Evolutionary conservation across 129 eudicot genomes (phyloP).

Genomic region (Flaveria trinervia): DNA sequence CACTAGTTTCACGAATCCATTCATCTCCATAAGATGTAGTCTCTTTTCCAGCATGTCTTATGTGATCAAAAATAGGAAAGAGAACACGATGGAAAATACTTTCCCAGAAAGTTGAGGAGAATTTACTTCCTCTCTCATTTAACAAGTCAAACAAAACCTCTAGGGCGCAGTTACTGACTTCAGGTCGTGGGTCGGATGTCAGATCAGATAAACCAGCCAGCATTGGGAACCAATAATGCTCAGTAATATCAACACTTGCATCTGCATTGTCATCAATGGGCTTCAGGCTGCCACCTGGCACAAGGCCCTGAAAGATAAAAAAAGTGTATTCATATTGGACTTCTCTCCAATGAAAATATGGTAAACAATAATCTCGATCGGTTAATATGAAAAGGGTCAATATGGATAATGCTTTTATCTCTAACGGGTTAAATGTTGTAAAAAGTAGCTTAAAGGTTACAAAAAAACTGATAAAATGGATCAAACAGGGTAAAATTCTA

Average conservation of each 20-base stretch:
- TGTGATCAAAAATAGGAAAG: conserved; percentile 93
- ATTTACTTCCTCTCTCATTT: conserved; percentile 92
- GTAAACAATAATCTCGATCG: neutral
- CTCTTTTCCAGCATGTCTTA: conserved; percentile 86
- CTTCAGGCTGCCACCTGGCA: conserved; percentile 90
- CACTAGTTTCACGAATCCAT: conserved; percentile 82
- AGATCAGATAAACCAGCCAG: conserved; percentile 95
- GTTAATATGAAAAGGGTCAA: neutral
- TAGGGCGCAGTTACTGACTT: conserved; percentile 94
- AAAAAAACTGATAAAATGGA: neutral
- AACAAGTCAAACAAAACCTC: conserved; percentile 95
- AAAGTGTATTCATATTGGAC: conserved; percentile 10
- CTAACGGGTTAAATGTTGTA: neutral
- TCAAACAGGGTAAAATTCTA: neutral
- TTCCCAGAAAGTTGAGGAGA: conserved; percentile 90
- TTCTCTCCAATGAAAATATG: conserved; percentile 5
- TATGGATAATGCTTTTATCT: neutral
- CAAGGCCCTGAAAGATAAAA: conserved; percentile 67
- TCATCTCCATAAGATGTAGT: conserved; percentile 61
- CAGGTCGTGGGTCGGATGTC: conserved; percentile 88
- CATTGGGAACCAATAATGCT: conserved; percentile 99
- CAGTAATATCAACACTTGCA: conserved; percentile 74
- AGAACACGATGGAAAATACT: conserved; percentile 82
- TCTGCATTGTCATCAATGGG: conserved; percentile 69
- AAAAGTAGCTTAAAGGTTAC: neutral